Evolutionary conservation across 441 rosid species (phyloP).

Genomic region (Euphorbia corollata): DNA sequence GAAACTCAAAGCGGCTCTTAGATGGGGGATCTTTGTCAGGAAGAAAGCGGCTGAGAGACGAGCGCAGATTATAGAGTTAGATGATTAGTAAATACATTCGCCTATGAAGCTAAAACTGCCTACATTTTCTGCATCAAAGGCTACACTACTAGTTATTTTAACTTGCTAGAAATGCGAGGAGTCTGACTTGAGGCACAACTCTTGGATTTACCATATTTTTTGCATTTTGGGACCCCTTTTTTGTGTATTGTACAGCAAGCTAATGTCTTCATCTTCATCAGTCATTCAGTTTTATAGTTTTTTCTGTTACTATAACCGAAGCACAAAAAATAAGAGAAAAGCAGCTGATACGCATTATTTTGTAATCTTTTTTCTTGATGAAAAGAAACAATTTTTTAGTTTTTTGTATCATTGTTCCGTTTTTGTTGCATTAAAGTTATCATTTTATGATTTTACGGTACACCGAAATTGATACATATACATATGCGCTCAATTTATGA

Average conservation of each 20-base stretch:
- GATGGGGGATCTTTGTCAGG: conserved; percentile 87
- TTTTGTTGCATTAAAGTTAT: too few relatives aligned
- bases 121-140: conserved; percentile 16
- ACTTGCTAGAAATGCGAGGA: conserved; percentile 10
- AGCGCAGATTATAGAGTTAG: conserved; percentile 75
- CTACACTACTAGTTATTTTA: neutral
- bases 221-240: conserved; percentile 8
- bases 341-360: neutral
- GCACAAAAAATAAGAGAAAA: neutral
- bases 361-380: neutral
- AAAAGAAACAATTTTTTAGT: too few relatives aligned
- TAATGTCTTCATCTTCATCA: neutral
- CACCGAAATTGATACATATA: too few relatives aligned
- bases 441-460: too few relatives aligned
- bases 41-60: conserved; percentile 85
- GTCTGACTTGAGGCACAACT: neutral
- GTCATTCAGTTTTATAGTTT: neutral
- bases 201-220: conserved; percentile 10
- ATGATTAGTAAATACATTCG: conserved; percentile 28
- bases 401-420: too few relatives aligned
- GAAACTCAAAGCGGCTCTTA: conserved; percentile 89
- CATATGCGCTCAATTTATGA: too few relatives aligned
- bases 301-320: neutral
- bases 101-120: conserved; percentile 14
- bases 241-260: neutral